phyloP scores from a whole-genome alignment of 345 rosid species.

The Eucalyptus viminalis region DNA sequence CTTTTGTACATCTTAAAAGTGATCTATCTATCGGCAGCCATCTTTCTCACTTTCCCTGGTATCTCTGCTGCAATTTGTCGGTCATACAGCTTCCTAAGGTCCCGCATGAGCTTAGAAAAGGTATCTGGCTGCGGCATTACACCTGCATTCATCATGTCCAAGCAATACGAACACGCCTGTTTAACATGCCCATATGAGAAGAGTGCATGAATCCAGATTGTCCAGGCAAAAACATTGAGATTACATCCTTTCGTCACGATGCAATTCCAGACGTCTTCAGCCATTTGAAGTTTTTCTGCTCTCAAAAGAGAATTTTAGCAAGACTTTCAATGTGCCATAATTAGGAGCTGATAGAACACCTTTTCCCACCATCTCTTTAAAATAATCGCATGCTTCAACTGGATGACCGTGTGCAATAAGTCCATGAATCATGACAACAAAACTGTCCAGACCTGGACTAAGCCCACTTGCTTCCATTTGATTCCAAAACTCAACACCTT shows the following conservation, averaged over 20 bases:
- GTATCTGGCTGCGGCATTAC: conserved; percentile 81
- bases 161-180: conserved; percentile 72
- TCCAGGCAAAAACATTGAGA: conserved; percentile 65
- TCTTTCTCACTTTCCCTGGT: conserved; percentile 80
- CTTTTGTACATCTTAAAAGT: conserved; percentile 91
- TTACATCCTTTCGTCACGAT: conserved; percentile 56
- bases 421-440: conserved; percentile 58
- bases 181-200: conserved; percentile 73
- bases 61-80: conserved; percentile 70
- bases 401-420: conserved; percentile 45
- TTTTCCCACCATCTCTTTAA: conserved; percentile 69
- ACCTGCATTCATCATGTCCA: conserved; percentile 78
- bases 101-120: conserved; percentile 77
- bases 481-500: conserved; percentile 37
- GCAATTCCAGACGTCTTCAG: conserved; percentile 69
- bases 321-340: conserved; percentile 52
- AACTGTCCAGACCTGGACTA: conserved; percentile 69
- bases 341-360: conserved; percentile 60
- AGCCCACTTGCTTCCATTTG: conserved; percentile 61
- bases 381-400: conserved; percentile 55
- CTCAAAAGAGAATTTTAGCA: conserved; percentile 51
- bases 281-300: conserved; percentile 65
- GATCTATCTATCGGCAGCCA: conserved; percentile 68
- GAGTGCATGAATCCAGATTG: conserved; percentile 87
- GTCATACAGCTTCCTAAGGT: conserved; percentile 56